Evolutionary conservation across 306 rosid species (phyloP), one percentile per base, ranked within the genome.

Genomic region (Quercus dentata): DNA sequence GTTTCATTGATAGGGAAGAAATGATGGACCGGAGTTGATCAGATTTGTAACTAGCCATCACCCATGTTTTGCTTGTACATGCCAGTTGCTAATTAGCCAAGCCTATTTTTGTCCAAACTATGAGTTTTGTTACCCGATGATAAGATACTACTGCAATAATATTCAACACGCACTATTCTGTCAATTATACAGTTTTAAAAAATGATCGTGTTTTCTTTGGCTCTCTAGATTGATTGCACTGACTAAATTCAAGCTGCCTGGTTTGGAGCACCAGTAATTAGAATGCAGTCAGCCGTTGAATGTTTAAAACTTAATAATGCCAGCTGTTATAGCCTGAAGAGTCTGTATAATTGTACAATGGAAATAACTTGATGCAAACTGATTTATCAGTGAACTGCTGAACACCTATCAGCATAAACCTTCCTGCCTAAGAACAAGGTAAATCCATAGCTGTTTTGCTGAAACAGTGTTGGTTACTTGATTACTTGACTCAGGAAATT

Each of bases 1-100:
- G 94, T 77, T 94, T 94, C 88, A 87, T 94, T 25, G 98, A 94
- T 52, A 87, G 94, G 76, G 95, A 94, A 21, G 98, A 94, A 83
- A 33, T 94, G 68, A 77, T 85, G 83, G 56, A 73, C 51, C 78
- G 25, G 27, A 61, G 41, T 70, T 23, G 65, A 67, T 76, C 71
- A 79, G 83, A 78, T 57, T 54, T 74, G 77, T 74, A 64, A 62
- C 20, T 81, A 64, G 78, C 33, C 68, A 73, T 20, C 38, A 71
- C 28, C 62, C 69, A 31, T 58, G 31, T 31, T 70, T 56, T 27
- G 46, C 51, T 28, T 81, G 44, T 3, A 7, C 19, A 30, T 64
- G 70, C 10, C 21, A 41, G 44, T 41, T 64, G 44, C 33, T 30
- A 19, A 7, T 19, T 33, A 19, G 71, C 71, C 35, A 15, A 67